phyloP scores from a whole-genome alignment of 140 eudicot species.

The Erigeron philadelphicus region DNA sequence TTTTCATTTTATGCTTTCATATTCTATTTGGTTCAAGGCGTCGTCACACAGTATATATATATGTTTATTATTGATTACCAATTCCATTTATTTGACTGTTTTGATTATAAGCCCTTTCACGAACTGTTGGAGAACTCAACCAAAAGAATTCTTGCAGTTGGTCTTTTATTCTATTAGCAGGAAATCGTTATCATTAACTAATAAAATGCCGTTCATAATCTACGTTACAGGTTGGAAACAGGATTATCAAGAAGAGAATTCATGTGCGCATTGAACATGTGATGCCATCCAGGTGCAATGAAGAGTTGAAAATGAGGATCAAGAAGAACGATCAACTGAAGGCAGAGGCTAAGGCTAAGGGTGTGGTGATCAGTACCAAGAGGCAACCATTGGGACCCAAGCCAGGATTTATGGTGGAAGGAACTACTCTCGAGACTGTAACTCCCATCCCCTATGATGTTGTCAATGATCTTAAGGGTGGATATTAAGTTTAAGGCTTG shows the following conservation, averaged over 20 bases:
- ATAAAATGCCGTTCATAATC: not conserved
- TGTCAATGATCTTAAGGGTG: constrained; percentile 78
- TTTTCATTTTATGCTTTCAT: too few relatives aligned
- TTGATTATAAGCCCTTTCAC: too few relatives aligned
- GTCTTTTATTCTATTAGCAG: not conserved
- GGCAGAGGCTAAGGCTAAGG: constrained; percentile 65
- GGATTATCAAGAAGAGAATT: constrained; percentile 67
- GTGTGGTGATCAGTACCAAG: constrained; percentile 64
- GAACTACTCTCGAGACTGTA: constrained; percentile 66
- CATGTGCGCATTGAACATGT: constrained; percentile 79
- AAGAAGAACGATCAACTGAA: constrained; percentile 55
- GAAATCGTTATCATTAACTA: not conserved
- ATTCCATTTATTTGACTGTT: too few relatives aligned
- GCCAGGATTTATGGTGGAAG: constrained; percentile 79
- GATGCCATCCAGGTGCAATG: constrained; percentile 67
- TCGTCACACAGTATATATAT: too few relatives aligned
- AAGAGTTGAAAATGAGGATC: constrained; percentile 47
- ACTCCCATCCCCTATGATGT: constrained; percentile 84
- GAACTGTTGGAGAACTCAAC: not conserved
- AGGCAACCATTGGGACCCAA: constrained; percentile 74
- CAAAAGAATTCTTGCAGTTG: not conserved
- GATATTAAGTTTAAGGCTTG: constrained; percentile 37
- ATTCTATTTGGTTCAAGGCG: too few relatives aligned
- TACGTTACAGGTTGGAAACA: constrained; percentile 49
- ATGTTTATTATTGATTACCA: too few relatives aligned